These are phyloP conservation scores for Pseudoneurospora amorphoporcata DNA, from an alignment of 495 filamentous ascomycete species.

Conservation along the genomic window DNA sequence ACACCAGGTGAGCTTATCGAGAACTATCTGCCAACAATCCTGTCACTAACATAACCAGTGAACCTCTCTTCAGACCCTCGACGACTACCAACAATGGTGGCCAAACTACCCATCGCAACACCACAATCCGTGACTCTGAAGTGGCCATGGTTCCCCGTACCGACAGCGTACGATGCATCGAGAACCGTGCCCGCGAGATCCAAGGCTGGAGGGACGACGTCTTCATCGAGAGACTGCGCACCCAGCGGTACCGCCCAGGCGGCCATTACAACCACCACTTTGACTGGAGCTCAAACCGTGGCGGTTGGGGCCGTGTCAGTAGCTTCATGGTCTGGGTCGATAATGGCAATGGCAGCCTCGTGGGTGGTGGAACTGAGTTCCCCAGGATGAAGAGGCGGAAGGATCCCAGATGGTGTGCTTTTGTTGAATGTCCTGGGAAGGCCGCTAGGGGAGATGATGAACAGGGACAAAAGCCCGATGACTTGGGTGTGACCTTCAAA, in stretches of 20 bases:
- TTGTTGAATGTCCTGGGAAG: conserved; percentile 27
- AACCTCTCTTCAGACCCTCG: conserved; percentile 31
- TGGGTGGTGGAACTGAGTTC: conserved; percentile 38
- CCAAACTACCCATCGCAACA: conserved; percentile 19
- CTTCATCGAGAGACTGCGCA: conserved; percentile 34
- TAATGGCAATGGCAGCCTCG: conserved; percentile 17
- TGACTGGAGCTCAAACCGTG: conserved; percentile 31
- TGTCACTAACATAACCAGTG: conserved; percentile 11
- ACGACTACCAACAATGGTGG: conserved; percentile 34
- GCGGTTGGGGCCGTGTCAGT: conserved; percentile 37
- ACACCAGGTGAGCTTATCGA: conserved; percentile 26
- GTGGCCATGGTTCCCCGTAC: conserved; percentile 37
- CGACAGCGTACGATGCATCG: conserved; percentile 31
- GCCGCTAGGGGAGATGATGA: neutral
- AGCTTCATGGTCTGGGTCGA: conserved; percentile 39
- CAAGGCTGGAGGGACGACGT: conserved; percentile 37
- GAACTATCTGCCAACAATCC: neutral
- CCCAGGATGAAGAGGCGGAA: conserved; percentile 19
- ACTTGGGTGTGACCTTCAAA: conserved; percentile 29
- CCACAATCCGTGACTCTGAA: conserved; percentile 34
- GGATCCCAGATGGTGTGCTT: conserved; percentile 32
- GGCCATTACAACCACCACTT: conserved; percentile 38
- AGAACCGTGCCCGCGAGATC: conserved; percentile 28
- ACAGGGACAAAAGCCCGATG: conserved; percentile 2
- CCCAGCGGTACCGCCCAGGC: conserved; percentile 29